A percentile compares a stretch with the other conserved stretches of the same genome.
These are phyloP conservation scores for Rhamnella rubrinervis DNA, from an alignment of 331 rosid genomes.

Conservation along the genomic window DNA sequence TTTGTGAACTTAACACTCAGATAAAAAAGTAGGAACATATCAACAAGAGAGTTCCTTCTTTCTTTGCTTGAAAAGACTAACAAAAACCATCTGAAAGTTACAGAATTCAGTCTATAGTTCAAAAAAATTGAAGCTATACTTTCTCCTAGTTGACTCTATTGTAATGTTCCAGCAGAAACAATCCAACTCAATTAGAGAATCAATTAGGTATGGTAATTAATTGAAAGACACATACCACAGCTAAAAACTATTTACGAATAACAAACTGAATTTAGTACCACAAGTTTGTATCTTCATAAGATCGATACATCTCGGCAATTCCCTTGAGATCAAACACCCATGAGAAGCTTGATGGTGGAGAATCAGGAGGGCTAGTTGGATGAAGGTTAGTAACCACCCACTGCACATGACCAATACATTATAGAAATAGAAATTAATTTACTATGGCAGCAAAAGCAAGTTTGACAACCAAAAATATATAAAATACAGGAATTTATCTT, in stretches of 20 bases:
- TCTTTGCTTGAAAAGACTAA: neutral
- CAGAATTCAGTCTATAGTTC: neutral
- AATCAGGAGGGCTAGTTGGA: constrained; percentile 48
- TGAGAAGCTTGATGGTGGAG: constrained; percentile 53
- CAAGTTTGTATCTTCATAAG: constrained; percentile 86
- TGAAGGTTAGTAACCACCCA: constrained; percentile 95
- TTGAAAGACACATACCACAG: neutral
- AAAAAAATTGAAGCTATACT: neutral
- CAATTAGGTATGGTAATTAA: neutral
- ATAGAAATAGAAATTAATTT: neutral
- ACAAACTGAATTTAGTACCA: constrained; percentile 49
- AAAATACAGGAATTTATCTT: neutral
- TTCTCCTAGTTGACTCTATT: too few relatives aligned
- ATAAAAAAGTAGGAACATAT: neutral
- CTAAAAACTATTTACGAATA: neutral
- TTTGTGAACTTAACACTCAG: too few relatives aligned
- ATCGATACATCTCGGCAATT: constrained; percentile 80
- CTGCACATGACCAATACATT: constrained; percentile 34
- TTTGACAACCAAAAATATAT: neutral
- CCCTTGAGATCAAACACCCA: constrained; percentile 89
- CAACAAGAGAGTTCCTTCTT: neutral
- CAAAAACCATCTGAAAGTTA: neutral
- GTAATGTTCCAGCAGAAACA: too few relatives aligned
- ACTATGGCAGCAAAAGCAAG: neutral
- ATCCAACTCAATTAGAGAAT: neutral